These are phyloP conservation scores for Pisolithus albus DNA, from an alignment of 768 basidiomycete genomes.

Conservation along the genomic window DNA sequence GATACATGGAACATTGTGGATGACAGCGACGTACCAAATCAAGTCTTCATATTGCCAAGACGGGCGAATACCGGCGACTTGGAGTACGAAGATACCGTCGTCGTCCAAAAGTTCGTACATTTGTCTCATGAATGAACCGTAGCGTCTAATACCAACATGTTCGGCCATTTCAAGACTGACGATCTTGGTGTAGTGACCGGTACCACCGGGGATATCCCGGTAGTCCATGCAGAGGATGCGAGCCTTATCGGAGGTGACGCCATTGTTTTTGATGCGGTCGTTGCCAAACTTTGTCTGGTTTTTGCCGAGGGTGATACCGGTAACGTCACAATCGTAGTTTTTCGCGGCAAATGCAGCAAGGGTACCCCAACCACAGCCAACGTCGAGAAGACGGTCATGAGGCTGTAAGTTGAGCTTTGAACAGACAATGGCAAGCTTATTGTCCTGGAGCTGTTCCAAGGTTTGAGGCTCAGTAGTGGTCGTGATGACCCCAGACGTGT, in stretches of 20 bases:
- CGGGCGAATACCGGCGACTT: conserved; percentile 95
- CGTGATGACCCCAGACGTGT: conserved; percentile 86
- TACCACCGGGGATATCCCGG: conserved; percentile 76
- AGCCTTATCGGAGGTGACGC: conserved; percentile 62
- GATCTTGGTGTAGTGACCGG: conserved; percentile 84
- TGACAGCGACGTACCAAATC: conserved; percentile 55
- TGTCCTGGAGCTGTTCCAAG: conserved; percentile 94
- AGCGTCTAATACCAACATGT: conserved; percentile 95
- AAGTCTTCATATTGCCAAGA: conserved; percentile 99
- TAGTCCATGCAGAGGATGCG: conserved; percentile 92
- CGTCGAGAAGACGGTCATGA: conserved; percentile 77
- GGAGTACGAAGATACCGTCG: conserved; percentile 90
- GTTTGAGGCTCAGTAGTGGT: conserved; percentile 69
- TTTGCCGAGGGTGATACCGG: conserved; percentile 87
- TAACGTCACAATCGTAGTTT: conserved; percentile 95
- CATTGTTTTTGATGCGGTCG: conserved; percentile 77
- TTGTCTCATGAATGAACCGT: conserved; percentile 81
- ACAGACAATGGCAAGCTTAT: conserved; percentile 94
- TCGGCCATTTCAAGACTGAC: conserved; percentile 98
- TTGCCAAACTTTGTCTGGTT: conserved; percentile 94
- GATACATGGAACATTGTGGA: neutral
- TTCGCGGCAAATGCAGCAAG: conserved; percentile 91
- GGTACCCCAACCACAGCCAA: conserved; percentile 96
- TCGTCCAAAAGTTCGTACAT: conserved; percentile 92
- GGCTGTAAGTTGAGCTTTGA: conserved; percentile 87